Evolutionary conservation across 495 filamentous ascomycete genomes (phyloP), one percentile per base, ranked within the genome.

Genomic region (Penicillium antarcticum): DNA sequence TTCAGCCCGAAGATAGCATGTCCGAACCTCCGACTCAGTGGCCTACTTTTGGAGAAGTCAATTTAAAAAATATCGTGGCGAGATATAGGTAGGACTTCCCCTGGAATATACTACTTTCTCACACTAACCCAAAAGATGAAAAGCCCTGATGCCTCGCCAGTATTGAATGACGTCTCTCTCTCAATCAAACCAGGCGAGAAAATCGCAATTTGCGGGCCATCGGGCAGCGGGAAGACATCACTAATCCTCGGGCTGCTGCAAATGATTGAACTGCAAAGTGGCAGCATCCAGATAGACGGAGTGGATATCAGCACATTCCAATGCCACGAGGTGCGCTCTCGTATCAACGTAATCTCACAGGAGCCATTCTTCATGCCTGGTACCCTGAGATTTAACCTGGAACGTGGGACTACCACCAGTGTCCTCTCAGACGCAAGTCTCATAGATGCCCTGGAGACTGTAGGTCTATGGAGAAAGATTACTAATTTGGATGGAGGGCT

Each of bases 401-500:
- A 35, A 2, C 19, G 32, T 21, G 2, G 7, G 14, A 34, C 16
- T 18, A 4, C 43, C 43, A 45, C 16, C 13, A 19, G 18, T 0
- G 16, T 6, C 0, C 23, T 47, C n/a, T 31, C 52, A 2, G 56
- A 62, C 12, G 37, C 32, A 17, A 13, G 16, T 9, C 49, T 62
- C 16, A 41, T 53, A 5, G 14, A 38, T 2, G 42, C 56, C 3
- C 35, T 55, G 5, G 32, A 53, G 8, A 43, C 29, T 7, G 50
- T 63, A 3, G 58, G 61, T 0, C 32, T 65, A 7, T 68, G 60
- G 63, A 50, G 53, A 18, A 53, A 71, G 29, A 51, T 80, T 14
- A 50, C 3, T 46, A 31, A 21, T 6, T 39, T 48, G 1, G 53
- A 68, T 7, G 53, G 32, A 34, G 44, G 40, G 19, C 29, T 67